These are phyloP conservation scores for Globisporangium paroecandrum DNA, from an alignment of 352 stramenopile genomes.

Conservation along the genomic window DNA sequence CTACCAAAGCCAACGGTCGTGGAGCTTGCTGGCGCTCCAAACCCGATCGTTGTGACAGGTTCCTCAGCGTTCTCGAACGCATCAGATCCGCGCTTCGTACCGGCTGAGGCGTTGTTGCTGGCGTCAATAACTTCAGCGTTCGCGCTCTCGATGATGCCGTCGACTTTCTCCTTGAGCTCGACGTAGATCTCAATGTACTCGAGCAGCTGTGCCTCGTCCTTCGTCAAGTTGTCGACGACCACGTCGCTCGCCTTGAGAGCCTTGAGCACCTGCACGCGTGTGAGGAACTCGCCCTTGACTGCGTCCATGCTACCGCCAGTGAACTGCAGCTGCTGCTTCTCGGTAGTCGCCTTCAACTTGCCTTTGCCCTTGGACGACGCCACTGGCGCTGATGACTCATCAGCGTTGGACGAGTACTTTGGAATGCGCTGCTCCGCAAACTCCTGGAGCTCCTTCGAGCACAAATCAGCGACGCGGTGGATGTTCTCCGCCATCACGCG, in stretches of 20 bases:
- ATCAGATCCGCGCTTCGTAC: conserved; percentile 8
- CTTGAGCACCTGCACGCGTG: conserved; percentile 38
- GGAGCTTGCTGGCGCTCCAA: conserved; percentile 27
- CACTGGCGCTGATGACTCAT: background rate
- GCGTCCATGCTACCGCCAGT: conserved; percentile 45
- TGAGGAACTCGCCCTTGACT: conserved; percentile 56
- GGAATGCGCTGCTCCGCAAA: conserved; percentile 60
- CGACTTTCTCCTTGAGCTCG: conserved; percentile 85
- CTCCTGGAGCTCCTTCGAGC: conserved; percentile 33
- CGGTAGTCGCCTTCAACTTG: conserved; percentile 52
- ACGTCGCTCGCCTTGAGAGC: conserved; percentile 28
- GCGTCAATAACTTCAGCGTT: conserved; percentile 21
- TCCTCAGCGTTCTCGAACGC: conserved; percentile 10
- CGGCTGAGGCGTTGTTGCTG: background rate
- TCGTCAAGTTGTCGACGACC: conserved; percentile 18
- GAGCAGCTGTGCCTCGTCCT: conserved; percentile 51
- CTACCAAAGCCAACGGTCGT: conserved; percentile 54
- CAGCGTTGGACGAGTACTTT: conserved; percentile 28
- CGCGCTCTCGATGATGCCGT: conserved; percentile 61
- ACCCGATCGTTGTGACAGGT: conserved; percentile 67
- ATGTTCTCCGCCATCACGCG: conserved; percentile 82
- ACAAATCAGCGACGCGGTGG: conserved; percentile 47
- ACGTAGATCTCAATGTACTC: conserved; percentile 85
- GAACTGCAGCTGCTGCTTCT: conserved; percentile 40
- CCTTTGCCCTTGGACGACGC: conserved; percentile 51